Evolutionary conservation across 106 monocot species (phyloP), one percentile per base, ranked within the genome.

Genomic region (Allium fistulosum): DNA sequence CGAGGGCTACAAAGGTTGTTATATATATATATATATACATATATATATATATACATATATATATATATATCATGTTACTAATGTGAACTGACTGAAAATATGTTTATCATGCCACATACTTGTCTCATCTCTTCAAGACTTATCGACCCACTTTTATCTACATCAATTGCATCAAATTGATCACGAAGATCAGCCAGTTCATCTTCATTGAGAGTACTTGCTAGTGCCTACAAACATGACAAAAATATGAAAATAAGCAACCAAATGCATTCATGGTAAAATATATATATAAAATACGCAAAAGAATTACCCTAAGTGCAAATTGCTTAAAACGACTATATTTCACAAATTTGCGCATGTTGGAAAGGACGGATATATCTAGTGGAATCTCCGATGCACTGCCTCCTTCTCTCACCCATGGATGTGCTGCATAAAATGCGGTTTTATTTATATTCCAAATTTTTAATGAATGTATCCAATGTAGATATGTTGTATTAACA

Each of bases 81-180:
- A 37, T 5, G 37, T 37, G 2, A 37, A 37, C 2, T 2, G 37
- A 37, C 37, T 37, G 37, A 4, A 37, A 37, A 0, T 37, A 37
- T 4, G 37, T 37, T 37, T 37, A 37, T 37, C 37, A 37, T 37
- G 37, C 37, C 37, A 71, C 79, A 66, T 81, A 88, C 92, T 46
- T 91, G 91, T 80, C 86, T 88, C 95, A 96, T 96, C 85, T 96
- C 95, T 58, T 96, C 95, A 52, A 96, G 86, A 71, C 91, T 91
- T 14, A 96, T 91, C 49, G 80, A 64, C 12, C 95, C 95, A 80
- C 73, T 96, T 79, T 91, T 91, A 72, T 96, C 95, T 53, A 88
- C 84, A 78, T 96, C 95, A 57, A 96, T 91, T 48, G 95, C 88
- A 75, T 96, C 76, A 76, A 96, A 96, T 69, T 96, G 95, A 53